Percentiles rank a stretch among this genome's conserved stretches.
Evolutionary conservation across 2,329 filamentous ascomycete genomes (phyloP).

Genomic region (Aspergillus transmontanensis): DNA sequence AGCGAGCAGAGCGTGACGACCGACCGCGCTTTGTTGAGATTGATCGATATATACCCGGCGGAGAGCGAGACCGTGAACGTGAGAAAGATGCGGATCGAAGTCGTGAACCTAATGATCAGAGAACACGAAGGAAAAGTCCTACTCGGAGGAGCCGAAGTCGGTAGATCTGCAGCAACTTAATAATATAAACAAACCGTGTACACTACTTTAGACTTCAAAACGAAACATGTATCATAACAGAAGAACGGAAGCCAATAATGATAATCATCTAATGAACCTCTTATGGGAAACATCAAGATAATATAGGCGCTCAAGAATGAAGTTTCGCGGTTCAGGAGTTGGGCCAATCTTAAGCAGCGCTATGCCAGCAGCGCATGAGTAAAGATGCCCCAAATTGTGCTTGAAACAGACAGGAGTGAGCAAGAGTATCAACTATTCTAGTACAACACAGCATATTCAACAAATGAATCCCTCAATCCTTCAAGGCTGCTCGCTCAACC

Average conservation of each 20-base stretch:
- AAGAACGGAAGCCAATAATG: not conserved
- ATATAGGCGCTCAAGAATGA: not conserved
- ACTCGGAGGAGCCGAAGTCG: conserved; percentile 29
- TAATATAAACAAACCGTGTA: conserved; percentile 4
- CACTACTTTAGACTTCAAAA: conserved; percentile 2
- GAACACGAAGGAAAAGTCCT: conserved; percentile 22
- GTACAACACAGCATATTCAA: not conserved
- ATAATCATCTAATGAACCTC: not conserved
- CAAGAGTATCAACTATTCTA: not conserved
- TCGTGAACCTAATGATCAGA: conserved; percentile 28
- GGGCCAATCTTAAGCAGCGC: not conserved
- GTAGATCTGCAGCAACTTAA: conserved; percentile 5
- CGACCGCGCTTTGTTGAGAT: conserved; percentile 40
- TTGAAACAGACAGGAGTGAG: not conserved
- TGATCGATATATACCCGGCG: conserved; percentile 49
- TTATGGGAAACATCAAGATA: not conserved
- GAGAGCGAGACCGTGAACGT: conserved; percentile 28
- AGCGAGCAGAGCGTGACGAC: conserved; percentile 35
- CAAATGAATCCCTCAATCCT: not conserved
- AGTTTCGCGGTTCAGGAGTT: not conserved
- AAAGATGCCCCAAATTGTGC: not conserved
- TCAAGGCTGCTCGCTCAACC: conserved; percentile 9
- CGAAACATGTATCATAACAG: not conserved
- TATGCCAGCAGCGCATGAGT: not conserved
- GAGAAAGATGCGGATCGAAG: conserved; percentile 16